These are phyloP conservation scores for Talaromyces sp. DNA, from an alignment of 2,329 filamentous ascomycete genomes.

Conservation along the genomic window DNA sequence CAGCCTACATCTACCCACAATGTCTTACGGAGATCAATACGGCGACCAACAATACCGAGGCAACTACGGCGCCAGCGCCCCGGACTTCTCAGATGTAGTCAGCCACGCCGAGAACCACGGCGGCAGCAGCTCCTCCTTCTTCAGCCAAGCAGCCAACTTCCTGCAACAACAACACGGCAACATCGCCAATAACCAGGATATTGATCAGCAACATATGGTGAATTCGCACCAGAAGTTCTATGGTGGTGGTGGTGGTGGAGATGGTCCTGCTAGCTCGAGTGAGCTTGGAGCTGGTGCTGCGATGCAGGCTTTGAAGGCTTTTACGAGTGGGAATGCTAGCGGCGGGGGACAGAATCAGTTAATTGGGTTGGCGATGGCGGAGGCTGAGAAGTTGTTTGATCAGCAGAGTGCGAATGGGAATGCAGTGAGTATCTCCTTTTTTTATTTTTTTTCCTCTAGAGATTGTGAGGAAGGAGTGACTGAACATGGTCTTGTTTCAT, in stretches of 20 bases:
- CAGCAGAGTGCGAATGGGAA: constrained; percentile 54
- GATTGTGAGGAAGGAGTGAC: background rate
- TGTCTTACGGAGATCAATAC: constrained; percentile 16
- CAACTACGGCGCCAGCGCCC: constrained; percentile 10
- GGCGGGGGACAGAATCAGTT: constrained; percentile 66
- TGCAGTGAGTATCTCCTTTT: constrained; percentile 38
- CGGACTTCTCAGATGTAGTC: constrained; percentile 17
- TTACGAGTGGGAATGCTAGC: constrained; percentile 48
- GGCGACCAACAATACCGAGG: constrained; percentile 14
- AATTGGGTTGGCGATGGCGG: constrained; percentile 78
- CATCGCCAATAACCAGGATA: constrained; percentile 41
- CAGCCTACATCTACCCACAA: background rate
- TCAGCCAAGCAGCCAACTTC: constrained; percentile 53
- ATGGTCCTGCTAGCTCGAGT: constrained; percentile 40
- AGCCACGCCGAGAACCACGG: constrained; percentile 52
- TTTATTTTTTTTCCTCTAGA: background rate
- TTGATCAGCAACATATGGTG: constrained; percentile 64
- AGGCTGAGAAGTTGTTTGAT: constrained; percentile 74
- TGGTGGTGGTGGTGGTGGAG: constrained; percentile 46
- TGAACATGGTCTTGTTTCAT: too few species aligned
- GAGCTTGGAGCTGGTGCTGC: constrained; percentile 42
- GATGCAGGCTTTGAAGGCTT: constrained; percentile 67
- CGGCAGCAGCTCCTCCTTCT: constrained; percentile 45
- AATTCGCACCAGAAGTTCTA: constrained; percentile 73
- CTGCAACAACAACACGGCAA: constrained; percentile 49